Base-by-base conservation (phyloP, 768 basidiomycete species). In the Trametopsis cervina region DNA sequence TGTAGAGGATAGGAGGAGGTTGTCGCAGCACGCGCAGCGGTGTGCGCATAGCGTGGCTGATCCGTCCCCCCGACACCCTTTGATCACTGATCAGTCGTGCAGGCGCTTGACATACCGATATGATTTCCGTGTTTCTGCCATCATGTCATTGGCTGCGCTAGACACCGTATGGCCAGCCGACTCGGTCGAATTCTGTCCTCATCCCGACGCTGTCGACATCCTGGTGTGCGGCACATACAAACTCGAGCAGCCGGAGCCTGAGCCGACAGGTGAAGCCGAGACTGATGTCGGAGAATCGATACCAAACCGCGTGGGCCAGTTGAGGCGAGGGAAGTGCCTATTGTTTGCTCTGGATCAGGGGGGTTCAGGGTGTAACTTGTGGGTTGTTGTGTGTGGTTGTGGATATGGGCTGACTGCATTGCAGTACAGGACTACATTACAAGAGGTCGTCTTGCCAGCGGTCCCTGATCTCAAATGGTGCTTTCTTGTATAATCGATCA, bases 381-480 rank as follows among this genome's bases (percentile, higher is more conserved):
- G 41, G 29, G 13, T 48, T 33, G 29, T 33, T 33, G 15, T 33
- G 7, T 33, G 29, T 33, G 29, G 29, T 15, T 33, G 29, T 33
- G 29, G 29, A 7, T 7, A 7, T 33, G 15, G 29, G 29, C 29
- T 33, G 29, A 33, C 29, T 33, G 29, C 29, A 33, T 33, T 33
- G 15, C 15, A 52, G 57, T 26, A 26, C 50, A 84, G 84, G 48
- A 65, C 66, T 4, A 76, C 83, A 57, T 60, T 85, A 2, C 85
- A 95, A 56, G 67, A 82, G 13, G 71, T 90, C 26, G 69, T 81
- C 46, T 64, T 87, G 15, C 83, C 92, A 2, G 96, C 92, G 6
- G 76, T 99, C 23, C 74, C 86, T 21, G 96, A 99, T 63, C 81
- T 92, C 77, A 97, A 97, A 74, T 99, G 96, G 96, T 93, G 59